These are phyloP conservation scores for Aspergillus egyptiacus DNA, from an alignment of 495 filamentous ascomycete species.

Conservation along the genomic window DNA sequence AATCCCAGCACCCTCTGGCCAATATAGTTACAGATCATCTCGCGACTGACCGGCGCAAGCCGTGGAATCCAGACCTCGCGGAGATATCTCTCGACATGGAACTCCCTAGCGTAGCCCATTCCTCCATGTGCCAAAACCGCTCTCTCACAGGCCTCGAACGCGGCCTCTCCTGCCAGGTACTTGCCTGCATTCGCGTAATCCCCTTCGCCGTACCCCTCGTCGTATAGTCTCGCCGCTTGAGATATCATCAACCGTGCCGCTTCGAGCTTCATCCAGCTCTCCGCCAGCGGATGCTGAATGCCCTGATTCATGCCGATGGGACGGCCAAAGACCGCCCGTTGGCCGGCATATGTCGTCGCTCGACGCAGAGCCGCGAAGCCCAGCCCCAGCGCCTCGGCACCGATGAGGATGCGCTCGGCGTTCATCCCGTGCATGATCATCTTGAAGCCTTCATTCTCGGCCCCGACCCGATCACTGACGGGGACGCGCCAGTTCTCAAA, in stretches of 20 bases:
- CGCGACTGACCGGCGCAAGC: conserved; percentile 59
- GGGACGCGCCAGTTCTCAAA: conserved; percentile 60
- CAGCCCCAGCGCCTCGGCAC: conserved; percentile 61
- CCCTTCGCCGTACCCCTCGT: conserved; percentile 47
- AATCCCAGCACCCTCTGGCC: conserved; percentile 20
- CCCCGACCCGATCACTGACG: conserved; percentile 41
- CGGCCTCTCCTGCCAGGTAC: conserved; percentile 63
- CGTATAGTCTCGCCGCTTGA: conserved; percentile 60
- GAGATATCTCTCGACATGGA: conserved; percentile 62
- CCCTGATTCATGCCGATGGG: conserved; percentile 61
- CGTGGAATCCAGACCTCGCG: conserved; percentile 55
- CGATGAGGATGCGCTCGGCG: conserved; percentile 60
- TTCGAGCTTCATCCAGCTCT: conserved; percentile 62
- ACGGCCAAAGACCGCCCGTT: conserved; percentile 55
- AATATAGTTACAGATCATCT: conserved; percentile 68
- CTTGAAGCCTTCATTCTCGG: conserved; percentile 60
- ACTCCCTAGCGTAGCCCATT: conserved; percentile 64
- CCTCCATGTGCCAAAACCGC: conserved; percentile 54
- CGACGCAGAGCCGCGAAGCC: conserved; percentile 57
- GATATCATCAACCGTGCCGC: conserved; percentile 63
- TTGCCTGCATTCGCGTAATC: conserved; percentile 61
- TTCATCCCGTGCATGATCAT: conserved; percentile 69
- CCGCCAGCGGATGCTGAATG: conserved; percentile 59
- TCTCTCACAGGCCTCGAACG: conserved; percentile 57
- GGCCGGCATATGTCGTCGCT: conserved; percentile 52